phyloP scores from a whole-genome alignment of 495 filamentous ascomycete species.

The Opeltia flavorubescens region DNA sequence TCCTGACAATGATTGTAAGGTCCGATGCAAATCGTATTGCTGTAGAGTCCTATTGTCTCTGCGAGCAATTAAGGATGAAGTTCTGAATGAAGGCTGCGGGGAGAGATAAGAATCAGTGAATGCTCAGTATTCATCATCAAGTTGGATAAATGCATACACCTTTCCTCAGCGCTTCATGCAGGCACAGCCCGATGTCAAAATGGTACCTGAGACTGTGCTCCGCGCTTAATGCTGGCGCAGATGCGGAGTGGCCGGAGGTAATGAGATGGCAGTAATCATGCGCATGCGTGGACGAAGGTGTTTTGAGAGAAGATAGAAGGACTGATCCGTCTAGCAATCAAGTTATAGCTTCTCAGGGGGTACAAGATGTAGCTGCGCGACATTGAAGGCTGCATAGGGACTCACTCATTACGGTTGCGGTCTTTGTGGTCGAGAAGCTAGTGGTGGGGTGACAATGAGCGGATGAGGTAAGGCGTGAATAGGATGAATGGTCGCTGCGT shows the following conservation, averaged over 20 bases:
- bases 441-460: neutral
- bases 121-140: neutral
- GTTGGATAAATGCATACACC: neutral
- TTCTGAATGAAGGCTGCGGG: too few species aligned
- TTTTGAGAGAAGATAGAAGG: too few species aligned
- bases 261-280: too few species aligned
- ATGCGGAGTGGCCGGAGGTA: neutral
- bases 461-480: neutral
- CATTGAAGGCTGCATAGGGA: too few species aligned
- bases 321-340: too few species aligned
- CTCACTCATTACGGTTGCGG: too few species aligned
- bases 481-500: neutral
- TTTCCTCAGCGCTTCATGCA: slow-evolving; percentile 1
- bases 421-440: neutral
- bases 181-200: slow-evolving; percentile 1
- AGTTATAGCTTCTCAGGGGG: too few species aligned
- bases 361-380: too few species aligned
- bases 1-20: too few species aligned
- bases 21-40: too few species aligned
- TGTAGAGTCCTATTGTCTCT: too few species aligned
- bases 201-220: slow-evolving; percentile 1
- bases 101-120: neutral
- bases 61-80: neutral
- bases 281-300: too few species aligned
- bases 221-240: slow-evolving; percentile 1